Percentiles rank a stretch among this genome's conserved stretches.
Conservation (phyloP, 345 rosid species). For the Eucalyptus regnans region DNA sequence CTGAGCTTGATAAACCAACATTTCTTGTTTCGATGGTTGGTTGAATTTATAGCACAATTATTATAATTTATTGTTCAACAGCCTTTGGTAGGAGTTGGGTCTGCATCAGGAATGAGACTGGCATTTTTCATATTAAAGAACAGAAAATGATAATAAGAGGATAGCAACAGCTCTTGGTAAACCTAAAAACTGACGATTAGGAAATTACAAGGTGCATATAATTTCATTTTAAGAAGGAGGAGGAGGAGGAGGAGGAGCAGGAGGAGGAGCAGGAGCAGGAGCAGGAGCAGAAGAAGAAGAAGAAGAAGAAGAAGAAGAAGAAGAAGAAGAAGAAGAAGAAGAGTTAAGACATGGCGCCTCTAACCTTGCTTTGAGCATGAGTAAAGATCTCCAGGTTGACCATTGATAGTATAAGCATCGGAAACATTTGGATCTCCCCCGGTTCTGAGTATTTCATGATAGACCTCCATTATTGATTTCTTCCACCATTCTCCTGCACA, state of each 20-base stretch:
- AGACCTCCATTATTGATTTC: conserved; percentile 4
- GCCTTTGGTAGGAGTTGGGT: neutral
- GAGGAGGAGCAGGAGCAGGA: no score
- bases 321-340: neutral
- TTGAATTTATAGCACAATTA: neutral
- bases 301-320: no score
- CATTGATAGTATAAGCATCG: conserved; percentile 13
- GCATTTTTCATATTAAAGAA: neutral
- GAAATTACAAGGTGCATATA: neutral
- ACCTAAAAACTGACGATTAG: neutral
- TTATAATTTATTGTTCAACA: neutral
- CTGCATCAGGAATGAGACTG: neutral
- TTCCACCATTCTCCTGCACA: conserved; percentile 37
- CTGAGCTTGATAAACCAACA: neutral
- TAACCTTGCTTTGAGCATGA: conserved; percentile 19
- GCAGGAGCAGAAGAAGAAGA: no score
- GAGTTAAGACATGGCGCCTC: neutral
- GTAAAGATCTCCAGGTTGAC: conserved; percentile 34
- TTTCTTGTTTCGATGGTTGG: neutral
- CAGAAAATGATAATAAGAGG: neutral
- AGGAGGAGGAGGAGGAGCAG: no score
- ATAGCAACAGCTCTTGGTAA: neutral
- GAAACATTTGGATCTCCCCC: conserved; percentile 20
- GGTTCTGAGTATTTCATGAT: neutral
- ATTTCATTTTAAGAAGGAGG: neutral